A percentile compares a stretch with the other conserved stretches of the same genome.
Evolutionary conservation across 352 stramenopile species (phyloP).

Genomic region (Globisporangium emineosum): DNA sequence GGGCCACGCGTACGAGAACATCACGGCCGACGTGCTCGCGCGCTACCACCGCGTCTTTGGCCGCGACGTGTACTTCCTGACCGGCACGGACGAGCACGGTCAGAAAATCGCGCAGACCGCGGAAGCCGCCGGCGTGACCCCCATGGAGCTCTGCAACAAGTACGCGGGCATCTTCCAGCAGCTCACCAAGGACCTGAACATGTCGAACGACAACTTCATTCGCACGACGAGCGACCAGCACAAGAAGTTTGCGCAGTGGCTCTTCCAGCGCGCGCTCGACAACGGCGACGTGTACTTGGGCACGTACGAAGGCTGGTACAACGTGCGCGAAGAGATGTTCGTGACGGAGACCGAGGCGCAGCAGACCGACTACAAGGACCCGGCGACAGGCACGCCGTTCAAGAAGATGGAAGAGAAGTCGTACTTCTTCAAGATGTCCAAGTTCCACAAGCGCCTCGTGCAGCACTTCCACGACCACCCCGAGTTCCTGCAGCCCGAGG

Average conservation of each 20-base stretch:
- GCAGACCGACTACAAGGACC: constrained; percentile 95
- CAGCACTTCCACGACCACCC: constrained; percentile 95
- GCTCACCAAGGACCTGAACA: constrained; percentile 83
- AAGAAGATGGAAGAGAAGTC: constrained; percentile 98
- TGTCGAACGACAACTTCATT: constrained; percentile 92
- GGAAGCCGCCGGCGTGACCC: constrained; percentile 85
- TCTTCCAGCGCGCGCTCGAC: constrained; percentile 91
- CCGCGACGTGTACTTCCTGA: constrained; percentile 83
- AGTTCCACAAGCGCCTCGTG: constrained; percentile 95
- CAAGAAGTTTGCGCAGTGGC: constrained; percentile 92
- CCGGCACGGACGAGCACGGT: constrained; percentile 97
- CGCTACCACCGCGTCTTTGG: constrained; percentile 93
- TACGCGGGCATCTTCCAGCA: constrained; percentile 88
- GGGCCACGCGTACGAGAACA: constrained; percentile 98
- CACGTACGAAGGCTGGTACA: constrained; percentile 99
- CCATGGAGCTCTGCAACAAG: constrained; percentile 96
- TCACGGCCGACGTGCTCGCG: constrained; percentile 95
- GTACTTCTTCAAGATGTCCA: constrained; percentile 99
- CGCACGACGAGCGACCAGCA: constrained; percentile 95
- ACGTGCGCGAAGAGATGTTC: constrained; percentile 98
- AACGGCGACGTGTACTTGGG: constrained; percentile 97
- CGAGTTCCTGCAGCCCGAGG: constrained; percentile 95
- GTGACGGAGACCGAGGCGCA: constrained; percentile 97
- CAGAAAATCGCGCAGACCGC: constrained; percentile 99
- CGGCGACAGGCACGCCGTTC: constrained; percentile 88